Conservation (phyloP, 805 yeast species). For the Zygoascus tannicola region DNA sequence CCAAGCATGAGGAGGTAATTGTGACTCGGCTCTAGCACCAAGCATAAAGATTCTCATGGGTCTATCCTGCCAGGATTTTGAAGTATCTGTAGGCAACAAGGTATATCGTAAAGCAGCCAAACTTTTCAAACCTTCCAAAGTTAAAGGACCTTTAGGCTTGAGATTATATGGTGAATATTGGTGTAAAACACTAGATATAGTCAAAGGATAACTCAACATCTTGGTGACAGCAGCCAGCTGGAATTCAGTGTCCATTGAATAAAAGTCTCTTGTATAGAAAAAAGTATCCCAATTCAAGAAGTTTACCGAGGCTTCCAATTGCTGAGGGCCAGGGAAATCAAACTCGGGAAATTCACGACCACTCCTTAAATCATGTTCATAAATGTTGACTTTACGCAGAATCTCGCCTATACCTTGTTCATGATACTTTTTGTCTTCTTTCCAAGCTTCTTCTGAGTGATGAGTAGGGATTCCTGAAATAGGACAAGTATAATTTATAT, state of each 20-base stretch:
- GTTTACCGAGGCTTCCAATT: constrained; percentile 62
- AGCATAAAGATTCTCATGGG: constrained; percentile 83
- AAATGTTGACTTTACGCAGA: constrained; percentile 78
- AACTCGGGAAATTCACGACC: constrained; percentile 95
- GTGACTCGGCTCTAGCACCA: constrained; percentile 89
- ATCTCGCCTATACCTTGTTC: constrained; percentile 49
- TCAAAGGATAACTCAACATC: constrained; percentile 85
- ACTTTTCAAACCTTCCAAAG: constrained; percentile 88
- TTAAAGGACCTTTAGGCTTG: constrained; percentile 77
- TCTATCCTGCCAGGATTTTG: constrained; percentile 61
- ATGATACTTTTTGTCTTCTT: constrained; percentile 66
- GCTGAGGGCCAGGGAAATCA: constrained; percentile 79
- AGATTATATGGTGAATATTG: constrained; percentile 76
- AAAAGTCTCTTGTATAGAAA: constrained; percentile 84
- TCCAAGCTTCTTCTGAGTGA: constrained; percentile 85
- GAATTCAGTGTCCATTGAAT: constrained; percentile 94
- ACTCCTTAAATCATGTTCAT: constrained; percentile 89
- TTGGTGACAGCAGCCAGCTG: constrained; percentile 93
- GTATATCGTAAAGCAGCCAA: constrained; percentile 88
- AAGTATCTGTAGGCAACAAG: constrained; percentile 60
- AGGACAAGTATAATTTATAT: constrained; percentile 83
- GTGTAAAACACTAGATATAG: constrained; percentile 77
- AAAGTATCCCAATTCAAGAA: constrained; percentile 85
- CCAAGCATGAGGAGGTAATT: constrained; percentile 93
- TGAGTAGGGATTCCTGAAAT: constrained; percentile 95